phyloP scores from a whole-genome alignment of 495 filamentous ascomycete genomes.

The Talaromyces adpressus region DNA sequence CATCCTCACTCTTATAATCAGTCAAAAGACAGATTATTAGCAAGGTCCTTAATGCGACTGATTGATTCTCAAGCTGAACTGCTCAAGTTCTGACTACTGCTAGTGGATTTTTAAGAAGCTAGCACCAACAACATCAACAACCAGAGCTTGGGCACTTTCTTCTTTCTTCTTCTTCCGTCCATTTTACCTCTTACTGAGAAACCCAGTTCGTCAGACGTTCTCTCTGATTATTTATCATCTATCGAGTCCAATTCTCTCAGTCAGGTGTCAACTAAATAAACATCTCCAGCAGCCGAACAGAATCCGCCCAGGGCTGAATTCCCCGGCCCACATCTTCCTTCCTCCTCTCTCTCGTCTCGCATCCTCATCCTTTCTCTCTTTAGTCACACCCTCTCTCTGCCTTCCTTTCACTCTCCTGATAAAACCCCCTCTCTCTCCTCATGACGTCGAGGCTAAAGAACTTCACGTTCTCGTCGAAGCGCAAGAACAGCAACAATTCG shows the following conservation, averaged over 20 bases:
- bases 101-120: not conserved
- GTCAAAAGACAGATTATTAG: not conserved
- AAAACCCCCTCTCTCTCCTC: constrained; percentile 9
- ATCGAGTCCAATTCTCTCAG: not conserved
- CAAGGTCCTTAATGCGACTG: not conserved
- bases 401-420: constrained; percentile 11
- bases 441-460: constrained; percentile 47
- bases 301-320: constrained; percentile 3
- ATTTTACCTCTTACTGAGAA: not conserved
- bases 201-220: not conserved
- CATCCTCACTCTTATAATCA: not conserved
- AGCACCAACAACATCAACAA: not conserved
- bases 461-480: constrained; percentile 39
- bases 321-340: constrained; percentile 10
- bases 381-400: constrained; percentile 6
- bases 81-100: not conserved
- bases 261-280: not conserved
- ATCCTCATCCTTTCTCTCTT: constrained; percentile 11
- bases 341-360: constrained; percentile 8
- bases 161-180: constrained; percentile 1
- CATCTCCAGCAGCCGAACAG: not conserved
- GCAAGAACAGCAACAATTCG: constrained; percentile 26
- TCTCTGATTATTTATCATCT: not conserved
- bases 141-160: not conserved
- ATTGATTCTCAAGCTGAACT: not conserved